Base-by-base conservation (phyloP, 2,329 filamentous ascomycete species). In the Trichophyton verrucosum region DNA sequence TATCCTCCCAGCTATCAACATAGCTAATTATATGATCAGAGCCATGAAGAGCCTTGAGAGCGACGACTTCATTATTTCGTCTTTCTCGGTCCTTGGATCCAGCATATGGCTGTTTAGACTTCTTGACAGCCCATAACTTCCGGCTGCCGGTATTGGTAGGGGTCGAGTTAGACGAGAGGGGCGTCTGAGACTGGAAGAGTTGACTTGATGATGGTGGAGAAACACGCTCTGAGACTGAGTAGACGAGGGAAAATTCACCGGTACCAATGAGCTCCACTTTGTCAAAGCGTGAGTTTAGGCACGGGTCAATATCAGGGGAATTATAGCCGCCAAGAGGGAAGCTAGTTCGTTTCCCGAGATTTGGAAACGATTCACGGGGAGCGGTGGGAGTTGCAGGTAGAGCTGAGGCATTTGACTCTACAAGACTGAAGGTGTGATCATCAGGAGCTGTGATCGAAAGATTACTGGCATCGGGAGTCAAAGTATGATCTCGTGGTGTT, bases 221-320 rank as follows among this genome's bases (percentile, higher is more conserved):
- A 33, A 60, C 53, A 1, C 60, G 59, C 20, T 64, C 63, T 20
- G 61, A 61, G 33, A 65, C 64, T n/a, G 61, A 61, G 72, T 90
- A 99, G 0, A 99, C 94, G 61, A 88, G 84, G 0, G 94, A 97
- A 70, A 99, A 99, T 71, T 96, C 92, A 61, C 94, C 94, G 62
- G 86, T 86, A 56, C 92, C 92, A 65, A 92, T 82, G 62, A 86
- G 80, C 67, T 90, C 88, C 11, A 95, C 87, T 63, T 86, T 88
- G 60, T 87, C 84, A 70, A 99, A 99, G 60, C 88, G 84, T 2
- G 84, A 81, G 11, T 83, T 83, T 58, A 96, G 76, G 59, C 82
- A 83, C 22, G 84, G 82, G 69, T 97, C 92, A 15, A 92, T 81
- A 63, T 95, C 85, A 53, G 84, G 83, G 38, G 83, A 81, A n/a